Conservation (phyloP, 306 rosid genomes). For the Arachis stenosperma region DNA sequence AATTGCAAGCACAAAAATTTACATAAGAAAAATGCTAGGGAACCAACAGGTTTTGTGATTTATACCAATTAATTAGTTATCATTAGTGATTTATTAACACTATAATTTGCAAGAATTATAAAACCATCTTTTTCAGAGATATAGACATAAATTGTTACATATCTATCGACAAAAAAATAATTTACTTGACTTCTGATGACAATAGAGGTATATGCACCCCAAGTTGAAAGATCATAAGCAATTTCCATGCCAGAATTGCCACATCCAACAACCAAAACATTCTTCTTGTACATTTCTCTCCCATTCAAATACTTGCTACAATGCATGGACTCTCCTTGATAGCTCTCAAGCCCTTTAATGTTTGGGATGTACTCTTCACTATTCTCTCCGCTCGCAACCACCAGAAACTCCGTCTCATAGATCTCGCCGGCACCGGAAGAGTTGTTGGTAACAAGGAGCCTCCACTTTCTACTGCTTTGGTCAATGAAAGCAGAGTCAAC, state of each 20-base stretch:
- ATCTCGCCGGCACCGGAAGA: slow-evolving; percentile 18
- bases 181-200: slow-evolving; percentile 57
- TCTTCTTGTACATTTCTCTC: too few relatives aligned
- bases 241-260: too few relatives aligned
- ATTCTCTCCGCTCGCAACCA: too few relatives aligned
- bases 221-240: slow-evolving; percentile 25
- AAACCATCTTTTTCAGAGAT: too few relatives aligned
- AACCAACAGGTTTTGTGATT: slow-evolving; percentile 57
- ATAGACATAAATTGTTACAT: too few relatives aligned
- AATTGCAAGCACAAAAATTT: too few relatives aligned
- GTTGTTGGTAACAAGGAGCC: slow-evolving; percentile 32
- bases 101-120: background rate
- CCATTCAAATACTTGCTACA: slow-evolving; percentile 39
- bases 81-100: too few relatives aligned
- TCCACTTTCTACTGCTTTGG: slow-evolving; percentile 42
- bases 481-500: slow-evolving; percentile 45
- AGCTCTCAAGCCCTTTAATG: slow-evolving; percentile 46
- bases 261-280: too few relatives aligned
- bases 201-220: slow-evolving; percentile 66
- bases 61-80: too few relatives aligned
- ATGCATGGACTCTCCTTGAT: slow-evolving; percentile 55
- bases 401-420: background rate
- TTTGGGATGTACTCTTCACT: slow-evolving; percentile 35
- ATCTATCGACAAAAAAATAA: too few relatives aligned
- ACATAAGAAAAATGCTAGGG: background rate